Conservation (phyloP, 768 basidiomycete species). For the Tylopilus subfusipes region DNA sequence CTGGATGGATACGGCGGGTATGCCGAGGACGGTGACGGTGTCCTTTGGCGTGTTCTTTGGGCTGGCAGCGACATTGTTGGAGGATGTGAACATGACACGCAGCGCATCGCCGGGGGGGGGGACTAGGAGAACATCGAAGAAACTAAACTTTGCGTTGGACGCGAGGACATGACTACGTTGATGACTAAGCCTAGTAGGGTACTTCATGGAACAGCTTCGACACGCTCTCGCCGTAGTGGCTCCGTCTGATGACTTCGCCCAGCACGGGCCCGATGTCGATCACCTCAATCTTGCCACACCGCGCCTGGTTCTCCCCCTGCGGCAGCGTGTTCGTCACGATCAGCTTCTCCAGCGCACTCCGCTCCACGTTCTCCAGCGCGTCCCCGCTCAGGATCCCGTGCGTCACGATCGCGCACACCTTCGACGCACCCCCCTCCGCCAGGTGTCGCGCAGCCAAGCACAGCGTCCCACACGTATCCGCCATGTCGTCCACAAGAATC, state of each 20-base stretch:
- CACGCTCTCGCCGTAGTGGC: slow-evolving; percentile 96
- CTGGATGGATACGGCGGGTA: slow-evolving; percentile 74
- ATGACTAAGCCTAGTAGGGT: slow-evolving; percentile 56
- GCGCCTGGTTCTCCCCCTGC: slow-evolving; percentile 69
- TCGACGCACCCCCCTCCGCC: slow-evolving; percentile 80
- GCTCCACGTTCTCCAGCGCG: slow-evolving; percentile 70
- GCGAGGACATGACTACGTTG: background rate
- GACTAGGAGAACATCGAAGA: slow-evolving; percentile 21
- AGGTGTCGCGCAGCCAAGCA: slow-evolving; percentile 88
- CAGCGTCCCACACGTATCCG: slow-evolving; percentile 93
- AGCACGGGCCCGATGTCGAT: slow-evolving; percentile 94
- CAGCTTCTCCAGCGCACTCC: slow-evolving; percentile 82
- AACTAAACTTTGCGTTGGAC: background rate
- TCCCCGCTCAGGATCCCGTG: slow-evolving; percentile 94
- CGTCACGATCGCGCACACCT: slow-evolving; percentile 90
- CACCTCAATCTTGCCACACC: slow-evolving; percentile 81
- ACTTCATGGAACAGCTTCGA: slow-evolving; percentile 88
- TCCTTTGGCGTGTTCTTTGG: slow-evolving; percentile 42
- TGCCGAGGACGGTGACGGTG: slow-evolving; percentile 63
- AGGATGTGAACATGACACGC: slow-evolving; percentile 32
- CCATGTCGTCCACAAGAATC: slow-evolving; percentile 98
- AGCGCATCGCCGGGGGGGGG: slow-evolving; percentile 30
- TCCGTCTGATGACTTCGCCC: slow-evolving; percentile 92
- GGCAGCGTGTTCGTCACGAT: slow-evolving; percentile 99
- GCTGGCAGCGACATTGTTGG: slow-evolving; percentile 30